phyloP scores from a whole-genome alignment of 306 rosid genomes.

The Gillenia trifoliata region DNA sequence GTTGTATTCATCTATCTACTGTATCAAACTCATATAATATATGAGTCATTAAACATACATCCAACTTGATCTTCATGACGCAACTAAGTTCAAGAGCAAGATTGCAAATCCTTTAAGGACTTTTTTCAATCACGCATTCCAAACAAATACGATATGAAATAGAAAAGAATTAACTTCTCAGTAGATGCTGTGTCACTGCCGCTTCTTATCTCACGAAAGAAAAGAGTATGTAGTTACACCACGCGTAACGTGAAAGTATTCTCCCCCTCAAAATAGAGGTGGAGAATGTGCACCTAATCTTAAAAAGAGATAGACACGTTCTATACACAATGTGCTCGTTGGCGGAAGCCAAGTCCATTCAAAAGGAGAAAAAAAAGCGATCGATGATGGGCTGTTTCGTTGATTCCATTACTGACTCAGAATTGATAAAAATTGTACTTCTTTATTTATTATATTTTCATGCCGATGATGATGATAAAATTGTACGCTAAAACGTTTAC shows the following conservation, averaged over 20 bases:
- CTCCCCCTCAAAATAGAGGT: neutral
- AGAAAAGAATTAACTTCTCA: too few species aligned
- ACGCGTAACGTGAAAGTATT: too few species aligned
- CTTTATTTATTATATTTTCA: neutral
- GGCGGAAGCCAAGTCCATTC: neutral
- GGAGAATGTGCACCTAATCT: neutral
- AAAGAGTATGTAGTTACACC: too few species aligned
- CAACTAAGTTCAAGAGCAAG: neutral
- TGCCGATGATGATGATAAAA: constrained; percentile 7
- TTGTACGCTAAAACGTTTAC: constrained; percentile 21
- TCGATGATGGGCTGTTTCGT: constrained; percentile 49
- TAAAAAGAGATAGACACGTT: neutral
- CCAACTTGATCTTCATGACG: neutral
- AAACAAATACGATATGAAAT: too few species aligned
- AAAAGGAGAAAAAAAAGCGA: constrained; percentile 2
- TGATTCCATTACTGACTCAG: constrained; percentile 46
- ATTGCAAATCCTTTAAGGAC: neutral
- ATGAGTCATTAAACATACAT: neutral
- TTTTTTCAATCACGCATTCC: too few species aligned
- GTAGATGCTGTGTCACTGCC: too few species aligned
- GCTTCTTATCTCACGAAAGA: too few species aligned
- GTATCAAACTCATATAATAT: too few species aligned
- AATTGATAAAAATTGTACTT: constrained; percentile 24
- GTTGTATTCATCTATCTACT: too few species aligned
- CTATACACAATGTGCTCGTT: too few species aligned